Base-by-base conservation (phyloP, 768 basidiomycete genomes). In the Suillus occidentalis region DNA sequence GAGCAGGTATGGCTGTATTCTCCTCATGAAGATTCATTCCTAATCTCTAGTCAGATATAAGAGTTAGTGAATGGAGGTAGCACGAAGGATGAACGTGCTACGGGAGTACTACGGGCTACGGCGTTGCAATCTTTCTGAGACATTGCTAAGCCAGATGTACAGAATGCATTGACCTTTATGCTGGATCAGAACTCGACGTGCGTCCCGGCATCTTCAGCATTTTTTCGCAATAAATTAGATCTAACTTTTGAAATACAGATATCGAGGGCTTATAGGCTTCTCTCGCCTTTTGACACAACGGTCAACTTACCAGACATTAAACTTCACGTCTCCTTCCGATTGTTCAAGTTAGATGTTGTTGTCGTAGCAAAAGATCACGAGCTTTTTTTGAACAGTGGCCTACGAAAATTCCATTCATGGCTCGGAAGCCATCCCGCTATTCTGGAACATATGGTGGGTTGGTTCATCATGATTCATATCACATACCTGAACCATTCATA, bases 241-340 rank as follows among this genome's bases (percentile, higher is more conserved):
- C 37, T 25, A 16, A 22, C n/a, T 67, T 47, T 43, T 71, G 8
- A 71, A 47, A 36, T 37, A 25, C 73, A 91, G 90, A 95, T 78
- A 87, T 88, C 67, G 92, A 94, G 78, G 93, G 93, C 76, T 94
- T 93, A 94, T 94, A 39, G 73, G 94, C 50, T 89, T 85, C 71
- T 84, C 92, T 3, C 91, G 94, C 77, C 72, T 93, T 45, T 83
- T 91, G 68, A 76, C 83, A 12, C 78, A 90, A 31, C 89, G 85
- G 76, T 76, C 85, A 82, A 85, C 63, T 83, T 86, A 6, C 73
- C 84, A 20, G 87, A 89, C 74, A 81, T 80, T 18, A 85, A 79
- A 70, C 74, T 81, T 61, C 83, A 83, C 69, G 70, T 89, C 52
- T 71, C 76, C 18, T 72, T 74, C 85, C 31, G 83, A 85, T 31